These are phyloP conservation scores for Steccherinum ochraceum DNA, from an alignment of 768 basidiomycete species.

Conservation along the genomic window DNA sequence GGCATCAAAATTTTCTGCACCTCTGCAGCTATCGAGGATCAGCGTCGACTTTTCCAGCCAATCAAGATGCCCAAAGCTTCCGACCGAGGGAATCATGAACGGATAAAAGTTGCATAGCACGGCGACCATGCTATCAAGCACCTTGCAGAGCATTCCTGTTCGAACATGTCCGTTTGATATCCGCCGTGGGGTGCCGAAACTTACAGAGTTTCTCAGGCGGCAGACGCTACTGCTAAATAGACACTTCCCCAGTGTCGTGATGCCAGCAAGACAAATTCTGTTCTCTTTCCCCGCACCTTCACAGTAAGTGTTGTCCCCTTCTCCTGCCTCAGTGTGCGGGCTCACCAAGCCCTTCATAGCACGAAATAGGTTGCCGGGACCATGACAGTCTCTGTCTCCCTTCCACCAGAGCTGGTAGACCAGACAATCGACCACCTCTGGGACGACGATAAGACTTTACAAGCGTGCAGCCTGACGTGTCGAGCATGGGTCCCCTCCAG, in stretches of 20 bases:
- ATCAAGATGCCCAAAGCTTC: not conserved
- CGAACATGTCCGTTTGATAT: too few relatives aligned
- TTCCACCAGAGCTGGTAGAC: slow-evolving; percentile 23
- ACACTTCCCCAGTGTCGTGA: not conserved
- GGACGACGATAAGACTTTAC: slow-evolving; percentile 20
- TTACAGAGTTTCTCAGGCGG: too few relatives aligned
- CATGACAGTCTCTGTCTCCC: not conserved
- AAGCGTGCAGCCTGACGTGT: slow-evolving; percentile 19
- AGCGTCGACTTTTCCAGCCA: not conserved
- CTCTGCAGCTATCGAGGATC: too few relatives aligned
- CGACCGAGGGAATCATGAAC: not conserved
- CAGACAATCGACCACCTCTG: slow-evolving; percentile 23
- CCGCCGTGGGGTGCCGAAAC: not conserved
- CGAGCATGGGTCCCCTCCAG: slow-evolving; percentile 18
- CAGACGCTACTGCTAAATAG: not conserved
- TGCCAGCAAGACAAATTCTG: not conserved
- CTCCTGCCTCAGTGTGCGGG: not conserved
- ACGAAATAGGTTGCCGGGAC: too few relatives aligned
- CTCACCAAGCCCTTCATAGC: too few relatives aligned
- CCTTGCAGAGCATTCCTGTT: not conserved
- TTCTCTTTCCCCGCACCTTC: not conserved
- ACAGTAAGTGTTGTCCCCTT: not conserved
- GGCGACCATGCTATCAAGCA: not conserved
- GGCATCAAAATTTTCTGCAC: too few relatives aligned
- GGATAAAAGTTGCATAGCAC: not conserved